Base-by-base conservation (phyloP, 2,329 filamentous ascomycete species). In the Diaporthe amygdali region DNA sequence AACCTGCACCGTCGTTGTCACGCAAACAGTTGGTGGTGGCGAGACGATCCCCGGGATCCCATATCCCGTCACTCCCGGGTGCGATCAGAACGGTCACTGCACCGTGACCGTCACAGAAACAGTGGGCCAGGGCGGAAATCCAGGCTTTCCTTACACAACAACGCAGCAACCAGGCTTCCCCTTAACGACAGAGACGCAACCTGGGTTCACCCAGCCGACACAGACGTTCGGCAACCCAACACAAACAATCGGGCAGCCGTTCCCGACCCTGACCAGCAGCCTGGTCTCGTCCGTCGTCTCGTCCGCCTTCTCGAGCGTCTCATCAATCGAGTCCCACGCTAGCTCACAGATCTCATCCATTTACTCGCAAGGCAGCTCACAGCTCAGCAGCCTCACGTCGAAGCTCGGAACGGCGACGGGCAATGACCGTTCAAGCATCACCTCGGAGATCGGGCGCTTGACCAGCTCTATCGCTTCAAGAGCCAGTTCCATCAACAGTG, bases 381-480 rank as follows among this genome's bases (percentile, higher is more conserved):
- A 37, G 44, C 30, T 49, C 20, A 37, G 59, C 59, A 25, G 59
- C 5, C 59, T 64, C 30, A 49, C 59, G 0, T 64, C 59, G 15
- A 4, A 37, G 41, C 59, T 64, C 30, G 14, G 12, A 5, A 64
- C 59, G 7, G 59, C 59, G 41, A 49, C 59, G 7, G 59, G 59
- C 1, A 1, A 27, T 4, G 59, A 41, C 20, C 30, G 30, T 17
- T 49, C 59, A 14, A 37, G 59, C 30, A 64, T 64, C 59, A 64
- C 44, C 0, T 64, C 59, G 9, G 44, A 64, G 30, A 49, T 64
- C 2, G 27, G 59, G 30, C 27, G 44, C 12, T 14, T 49, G 41
- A 64, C 59, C 30, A 64, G 59, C 44, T 64, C 59, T 3, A 44
- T n/a, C 59, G 59, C 59, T 8, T 49, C 59, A 44, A 64, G 59